Evolutionary conservation across 2,329 filamentous ascomycete genomes (phyloP).

Genomic region (Pseudodiploospora longispora): DNA sequence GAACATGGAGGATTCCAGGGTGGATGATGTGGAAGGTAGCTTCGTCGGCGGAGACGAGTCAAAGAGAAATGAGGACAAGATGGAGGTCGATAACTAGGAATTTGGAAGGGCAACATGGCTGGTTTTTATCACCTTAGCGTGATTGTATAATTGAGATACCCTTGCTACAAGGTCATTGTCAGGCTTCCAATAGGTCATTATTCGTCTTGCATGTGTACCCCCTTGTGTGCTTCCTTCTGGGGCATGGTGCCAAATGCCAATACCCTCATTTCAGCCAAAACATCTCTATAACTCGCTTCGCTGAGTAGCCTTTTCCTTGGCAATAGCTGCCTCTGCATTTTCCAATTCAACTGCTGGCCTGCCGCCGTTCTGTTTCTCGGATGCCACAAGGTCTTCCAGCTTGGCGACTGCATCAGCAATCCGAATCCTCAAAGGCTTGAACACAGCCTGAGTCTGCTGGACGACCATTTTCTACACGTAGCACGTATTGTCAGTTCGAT

Average conservation of each 20-base stretch:
- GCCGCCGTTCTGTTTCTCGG: slow-evolving; percentile 40
- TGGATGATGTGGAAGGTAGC: slow-evolving; percentile 31
- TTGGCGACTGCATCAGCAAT: slow-evolving; percentile 64
- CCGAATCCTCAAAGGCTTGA: slow-evolving; percentile 62
- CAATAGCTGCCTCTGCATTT: slow-evolving; percentile 47
- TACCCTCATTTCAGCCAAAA: too few relatives aligned
- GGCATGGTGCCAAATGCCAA: too few relatives aligned
- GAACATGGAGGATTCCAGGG: slow-evolving; percentile 45
- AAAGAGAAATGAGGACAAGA: slow-evolving; percentile 45
- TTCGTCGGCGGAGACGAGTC: slow-evolving; percentile 16
- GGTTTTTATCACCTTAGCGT: slow-evolving; percentile 6
- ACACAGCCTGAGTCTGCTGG: slow-evolving; percentile 81
- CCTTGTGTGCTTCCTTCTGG: too few relatives aligned
- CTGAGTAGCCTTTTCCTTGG: slow-evolving; percentile 34
- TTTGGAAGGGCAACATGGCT: background rate
- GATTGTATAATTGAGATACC: slow-evolving; percentile 14
- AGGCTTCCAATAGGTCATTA: background rate
- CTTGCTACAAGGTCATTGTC: slow-evolving; percentile 1
- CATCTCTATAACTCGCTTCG: background rate
- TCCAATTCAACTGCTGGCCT: slow-evolving; percentile 40
- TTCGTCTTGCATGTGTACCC: background rate
- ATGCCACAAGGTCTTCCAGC: slow-evolving; percentile 68
- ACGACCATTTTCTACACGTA: slow-evolving; percentile 60
- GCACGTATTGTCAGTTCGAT: too few relatives aligned
- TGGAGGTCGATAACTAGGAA: slow-evolving; percentile 51